phyloP scores from a whole-genome alignment of 2,329 filamentous ascomycete genomes.

The Zymoseptoria crescenta region DNA sequence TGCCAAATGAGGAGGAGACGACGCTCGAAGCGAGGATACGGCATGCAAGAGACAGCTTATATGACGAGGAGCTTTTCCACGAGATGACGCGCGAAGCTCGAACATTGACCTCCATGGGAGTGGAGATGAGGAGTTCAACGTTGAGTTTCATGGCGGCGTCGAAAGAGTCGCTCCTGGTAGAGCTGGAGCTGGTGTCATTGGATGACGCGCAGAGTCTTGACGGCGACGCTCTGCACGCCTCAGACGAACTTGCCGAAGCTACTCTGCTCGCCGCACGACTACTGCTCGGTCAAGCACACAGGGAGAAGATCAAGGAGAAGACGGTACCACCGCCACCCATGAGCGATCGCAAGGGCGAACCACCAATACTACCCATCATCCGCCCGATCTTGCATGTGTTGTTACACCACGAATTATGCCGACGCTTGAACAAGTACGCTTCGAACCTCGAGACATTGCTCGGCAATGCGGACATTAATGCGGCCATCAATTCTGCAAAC shows the following conservation, averaged over 20 bases:
- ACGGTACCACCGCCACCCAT: slow-evolving; percentile 56
- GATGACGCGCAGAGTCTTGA: slow-evolving; percentile 11
- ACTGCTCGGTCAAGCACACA: slow-evolving; percentile 70
- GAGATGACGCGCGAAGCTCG: slow-evolving; percentile 80
- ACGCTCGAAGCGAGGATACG: slow-evolving; percentile 62
- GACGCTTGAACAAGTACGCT: slow-evolving; percentile 31
- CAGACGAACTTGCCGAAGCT: slow-evolving; percentile 52
- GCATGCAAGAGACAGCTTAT: slow-evolving; percentile 69
- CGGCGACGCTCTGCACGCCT: slow-evolving; percentile 20
- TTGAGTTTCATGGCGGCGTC: slow-evolving; percentile 26
- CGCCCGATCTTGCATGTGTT: slow-evolving; percentile 50
- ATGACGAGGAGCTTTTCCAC: slow-evolving; percentile 81
- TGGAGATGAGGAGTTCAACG: slow-evolving; percentile 50
- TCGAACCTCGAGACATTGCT: slow-evolving; percentile 2
- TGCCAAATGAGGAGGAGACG: slow-evolving; percentile 43
- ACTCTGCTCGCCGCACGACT: slow-evolving; percentile 63
- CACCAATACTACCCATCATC: slow-evolving; percentile 48
- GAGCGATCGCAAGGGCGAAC: slow-evolving; percentile 42
- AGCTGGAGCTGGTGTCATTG: slow-evolving; percentile 60
- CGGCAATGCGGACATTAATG: not conserved
- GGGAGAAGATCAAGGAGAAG: slow-evolving; percentile 62
- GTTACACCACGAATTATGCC: slow-evolving; percentile 39
- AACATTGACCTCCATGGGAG: slow-evolving; percentile 60
- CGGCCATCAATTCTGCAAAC: not conserved
- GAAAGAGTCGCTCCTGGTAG: slow-evolving; percentile 48